phyloP scores from a whole-genome alignment of 2,329 filamentous ascomycete species.

The Endoconidiophora laricicola region DNA sequence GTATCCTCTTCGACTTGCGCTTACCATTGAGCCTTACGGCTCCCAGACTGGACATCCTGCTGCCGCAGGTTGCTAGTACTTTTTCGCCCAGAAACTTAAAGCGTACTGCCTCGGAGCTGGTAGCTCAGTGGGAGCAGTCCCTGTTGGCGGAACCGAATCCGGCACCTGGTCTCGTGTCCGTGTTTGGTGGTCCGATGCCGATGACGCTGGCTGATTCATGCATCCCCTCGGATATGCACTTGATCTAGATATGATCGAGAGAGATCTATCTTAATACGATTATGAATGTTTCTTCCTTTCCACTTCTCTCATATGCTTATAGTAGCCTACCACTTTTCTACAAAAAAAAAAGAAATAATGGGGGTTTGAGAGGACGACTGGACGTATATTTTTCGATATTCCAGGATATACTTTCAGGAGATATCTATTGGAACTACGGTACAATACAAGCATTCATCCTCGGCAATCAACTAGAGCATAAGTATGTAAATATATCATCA shows the following conservation, averaged over 20 bases:
- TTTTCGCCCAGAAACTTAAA: constrained; percentile 21
- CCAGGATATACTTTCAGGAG: not conserved
- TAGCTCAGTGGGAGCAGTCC: not conserved
- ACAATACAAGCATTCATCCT: not conserved
- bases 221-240: too few relatives aligned
- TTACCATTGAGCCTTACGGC: not conserved
- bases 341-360: not conserved
- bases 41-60: not conserved
- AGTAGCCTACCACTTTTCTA: too few relatives aligned
- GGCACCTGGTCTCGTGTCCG: not conserved
- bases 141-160: not conserved
- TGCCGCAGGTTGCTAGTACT: constrained; percentile 18
- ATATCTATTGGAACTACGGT: not conserved
- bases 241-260: too few relatives aligned
- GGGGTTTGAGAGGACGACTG: not conserved
- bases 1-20: too few relatives aligned
- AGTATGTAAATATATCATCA: too few relatives aligned
- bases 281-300: too few relatives aligned
- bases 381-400: not conserved
- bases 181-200: not conserved
- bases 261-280: too few relatives aligned
- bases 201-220: not conserved
- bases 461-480: too few relatives aligned
- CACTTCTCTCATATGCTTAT: too few relatives aligned
- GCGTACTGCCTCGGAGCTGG: constrained; percentile 8